Conservation (phyloP, 2,329 filamentous ascomycete genomes). For the Colletotrichum sp. region DNA sequence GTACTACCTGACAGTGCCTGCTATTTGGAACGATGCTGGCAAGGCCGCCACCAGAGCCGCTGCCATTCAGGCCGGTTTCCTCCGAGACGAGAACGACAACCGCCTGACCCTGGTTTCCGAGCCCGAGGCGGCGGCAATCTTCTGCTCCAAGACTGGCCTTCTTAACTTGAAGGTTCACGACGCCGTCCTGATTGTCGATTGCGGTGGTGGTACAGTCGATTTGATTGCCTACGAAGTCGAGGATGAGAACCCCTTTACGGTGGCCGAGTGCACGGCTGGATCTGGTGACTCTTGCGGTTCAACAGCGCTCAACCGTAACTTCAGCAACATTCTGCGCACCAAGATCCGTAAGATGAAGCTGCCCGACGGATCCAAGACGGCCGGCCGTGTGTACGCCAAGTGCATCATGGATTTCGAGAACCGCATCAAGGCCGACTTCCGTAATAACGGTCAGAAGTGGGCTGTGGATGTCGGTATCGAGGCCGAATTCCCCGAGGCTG, state of each 20-base stretch:
- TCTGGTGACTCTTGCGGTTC: conserved; percentile 98
- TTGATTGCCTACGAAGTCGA: conserved; percentile 99
- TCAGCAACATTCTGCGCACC: conserved; percentile 95
- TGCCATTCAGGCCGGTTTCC: conserved; percentile 94
- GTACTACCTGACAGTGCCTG: conserved; percentile 98
- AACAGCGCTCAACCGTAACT: conserved; percentile 97
- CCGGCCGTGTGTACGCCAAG: conserved; percentile 98
- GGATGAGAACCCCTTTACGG: conserved; percentile 95
- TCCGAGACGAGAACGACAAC: conserved; percentile 97
- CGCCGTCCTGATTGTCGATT: conserved; percentile 97
- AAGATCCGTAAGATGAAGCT: conserved; percentile 99
- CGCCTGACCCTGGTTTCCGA: conserved; percentile 93
- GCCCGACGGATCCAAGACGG: conserved; percentile 93
- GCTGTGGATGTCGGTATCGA: conserved; percentile 98
- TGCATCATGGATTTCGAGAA: conserved; percentile 99
- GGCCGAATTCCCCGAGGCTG: conserved; percentile 95
- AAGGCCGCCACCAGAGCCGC: conserved; percentile 96
- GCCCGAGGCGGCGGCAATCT: conserved; percentile 94
- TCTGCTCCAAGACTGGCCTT: conserved; percentile 95
- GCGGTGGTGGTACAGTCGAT: conserved; percentile 97
- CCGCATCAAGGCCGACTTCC: conserved; percentile 98
- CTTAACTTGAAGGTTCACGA: conserved; percentile 98
- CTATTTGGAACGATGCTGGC: conserved; percentile 98
- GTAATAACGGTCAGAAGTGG: conserved; percentile 99
- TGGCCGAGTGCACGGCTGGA: conserved; percentile 95